phyloP scores from a whole-genome alignment of 2,329 filamentous ascomycete species.

The Macrophomina pseudophaseolina region DNA sequence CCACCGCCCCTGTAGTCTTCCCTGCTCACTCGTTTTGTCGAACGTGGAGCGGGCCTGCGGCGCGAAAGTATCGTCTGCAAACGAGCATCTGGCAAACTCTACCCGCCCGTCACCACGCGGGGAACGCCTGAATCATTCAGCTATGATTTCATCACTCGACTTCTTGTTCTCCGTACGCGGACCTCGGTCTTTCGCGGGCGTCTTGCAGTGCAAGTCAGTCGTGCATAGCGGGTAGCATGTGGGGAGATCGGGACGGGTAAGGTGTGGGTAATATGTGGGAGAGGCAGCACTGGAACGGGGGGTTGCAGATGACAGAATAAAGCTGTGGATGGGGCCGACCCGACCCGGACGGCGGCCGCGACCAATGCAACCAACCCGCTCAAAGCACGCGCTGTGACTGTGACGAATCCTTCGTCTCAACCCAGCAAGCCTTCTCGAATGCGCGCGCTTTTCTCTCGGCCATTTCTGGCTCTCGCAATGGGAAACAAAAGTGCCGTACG shows the following conservation, averaged over 20 bases:
- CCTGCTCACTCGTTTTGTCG: too few relatives aligned
- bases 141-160: neutral
- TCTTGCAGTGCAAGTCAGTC: neutral
- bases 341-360: conserved; percentile 3
- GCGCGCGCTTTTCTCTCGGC: too few relatives aligned
- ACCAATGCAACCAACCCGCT: neutral
- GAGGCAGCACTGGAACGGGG: neutral
- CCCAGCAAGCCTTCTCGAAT: neutral
- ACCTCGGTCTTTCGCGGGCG: too few relatives aligned
- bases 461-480: too few relatives aligned
- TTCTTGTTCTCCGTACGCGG: neutral
- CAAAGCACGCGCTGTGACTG: neutral
- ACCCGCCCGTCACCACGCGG: neutral
- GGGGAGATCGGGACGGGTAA: neutral
- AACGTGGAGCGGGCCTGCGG: neutral
- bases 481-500: too few relatives aligned
- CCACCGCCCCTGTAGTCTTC: too few relatives aligned
- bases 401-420: too few relatives aligned
- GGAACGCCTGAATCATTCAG: neutral
- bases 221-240: neutral
- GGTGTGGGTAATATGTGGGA: neutral
- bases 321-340: conserved; percentile 9
- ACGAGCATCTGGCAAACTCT: neutral
- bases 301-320: neutral
- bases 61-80: conserved; percentile 17